Base-by-base conservation (phyloP, 805 yeast genomes). In the Starmerella powellii region DNA sequence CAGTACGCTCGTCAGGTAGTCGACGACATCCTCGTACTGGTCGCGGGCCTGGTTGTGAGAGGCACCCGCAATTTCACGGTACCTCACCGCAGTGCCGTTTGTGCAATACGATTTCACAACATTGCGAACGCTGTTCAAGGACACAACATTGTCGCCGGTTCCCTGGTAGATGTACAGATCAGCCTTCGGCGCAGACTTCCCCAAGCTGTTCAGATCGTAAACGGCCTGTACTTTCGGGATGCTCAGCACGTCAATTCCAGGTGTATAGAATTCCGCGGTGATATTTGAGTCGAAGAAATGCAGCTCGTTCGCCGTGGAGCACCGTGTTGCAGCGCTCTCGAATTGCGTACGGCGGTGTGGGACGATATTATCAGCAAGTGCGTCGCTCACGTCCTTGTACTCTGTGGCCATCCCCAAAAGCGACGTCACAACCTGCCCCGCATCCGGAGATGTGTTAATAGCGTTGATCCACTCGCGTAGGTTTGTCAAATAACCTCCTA, bases 141-240 rank as follows among this genome's bases (percentile, higher is more conserved):
- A 47, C 5, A 53, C 51, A 3, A 52, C 44, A 28, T 45, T 52
- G 41, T 59, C 63, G 16, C 41, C 34, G 27, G 39, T 38, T 13
- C 56, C 56, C 26, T 56, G 59, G 48, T 57, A 57, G 13, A 58
- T 44, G 38, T 42, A 50, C 38, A 56, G 4, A 2, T 53, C 55
- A 6, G 42, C 34, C 21, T 41, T 45, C 12, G 61, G 59, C 4
- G 48, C 47, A 8, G 35, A 19, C 24, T 39, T 24, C 13, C 60
- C 62, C 19, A 53, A 46, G 13, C 42, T 33, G 36, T 54, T 54
- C 20, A 50, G 44, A 4, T 20, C 37, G 17, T 49, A 46, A 26
- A 50, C 53, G 23, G 34, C 33, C 20, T 36, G 31, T 11, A 48
- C 46, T 15, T 37, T 31, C 4, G 38, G 46, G 19, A 37, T 32